These are phyloP conservation scores for Hypomontagnella submonticulosa DNA, from an alignment of 495 filamentous ascomycete genomes.

Conservation along the genomic window DNA sequence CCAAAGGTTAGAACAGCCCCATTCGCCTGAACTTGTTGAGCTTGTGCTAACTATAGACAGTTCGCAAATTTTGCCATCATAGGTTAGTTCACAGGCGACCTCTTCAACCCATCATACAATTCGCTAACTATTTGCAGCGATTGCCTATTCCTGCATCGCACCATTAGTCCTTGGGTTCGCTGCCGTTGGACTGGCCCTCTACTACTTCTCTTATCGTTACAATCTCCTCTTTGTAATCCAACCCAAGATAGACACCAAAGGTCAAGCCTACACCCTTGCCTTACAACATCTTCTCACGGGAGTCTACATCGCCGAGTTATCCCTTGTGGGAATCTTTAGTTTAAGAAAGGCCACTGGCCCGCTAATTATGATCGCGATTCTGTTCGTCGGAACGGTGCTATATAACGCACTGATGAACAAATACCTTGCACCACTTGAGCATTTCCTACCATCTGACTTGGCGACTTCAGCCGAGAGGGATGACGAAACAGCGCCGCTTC, in stretches of 20 bases:
- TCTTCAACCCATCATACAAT: background rate
- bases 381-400: conserved; percentile 76
- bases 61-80: conserved; percentile 85
- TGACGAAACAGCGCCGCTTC: conserved; percentile 52
- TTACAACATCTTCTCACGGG: conserved; percentile 86
- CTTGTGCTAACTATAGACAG: conserved; percentile 42
- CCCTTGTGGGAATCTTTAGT: conserved; percentile 84
- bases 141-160: conserved; percentile 89
- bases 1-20: conserved; percentile 75
- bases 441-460: conserved; percentile 51
- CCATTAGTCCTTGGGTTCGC: conserved; percentile 89
- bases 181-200: conserved; percentile 77
- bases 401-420: conserved; percentile 68
- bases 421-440: conserved; percentile 43
- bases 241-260: conserved; percentile 82
- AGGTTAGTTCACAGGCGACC: conserved; percentile 46
- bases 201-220: conserved; percentile 88
- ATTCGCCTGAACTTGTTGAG: conserved; percentile 60
- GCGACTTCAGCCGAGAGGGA: conserved; percentile 66
- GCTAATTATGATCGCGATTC: conserved; percentile 75
- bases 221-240: conserved; percentile 86
- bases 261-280: conserved; percentile 79
- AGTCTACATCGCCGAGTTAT: conserved; percentile 81
- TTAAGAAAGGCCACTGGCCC: conserved; percentile 75
- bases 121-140: conserved; percentile 56